Conservation (phyloP, 257 asterid genomes). For the Paraleonurus japonicus region DNA sequence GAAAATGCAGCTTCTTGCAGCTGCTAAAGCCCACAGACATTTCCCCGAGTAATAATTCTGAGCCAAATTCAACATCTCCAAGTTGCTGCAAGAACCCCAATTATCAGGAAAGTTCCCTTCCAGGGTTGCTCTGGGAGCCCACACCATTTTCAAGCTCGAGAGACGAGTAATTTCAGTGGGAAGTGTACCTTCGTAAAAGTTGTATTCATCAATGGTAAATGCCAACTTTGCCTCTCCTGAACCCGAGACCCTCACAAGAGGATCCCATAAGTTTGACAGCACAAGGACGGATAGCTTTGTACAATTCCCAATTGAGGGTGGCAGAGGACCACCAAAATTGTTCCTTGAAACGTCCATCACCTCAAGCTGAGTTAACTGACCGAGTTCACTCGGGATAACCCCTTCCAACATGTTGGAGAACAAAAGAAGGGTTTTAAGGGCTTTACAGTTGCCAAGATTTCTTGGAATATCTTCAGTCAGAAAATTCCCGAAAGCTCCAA, state of each 20-base stretch:
- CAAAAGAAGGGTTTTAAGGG: conserved; percentile 56
- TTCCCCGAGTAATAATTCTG: conserved; percentile 62
- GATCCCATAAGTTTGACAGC: conserved; percentile 82
- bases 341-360: conserved; percentile 84
- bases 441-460: conserved; percentile 65
- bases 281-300: conserved; percentile 63
- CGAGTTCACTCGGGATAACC: conserved; percentile 65
- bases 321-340: conserved; percentile 71
- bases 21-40: conserved; percentile 44
- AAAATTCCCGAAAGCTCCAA: conserved; percentile 82
- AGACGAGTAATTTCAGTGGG: conserved; percentile 57
- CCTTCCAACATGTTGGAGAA: conserved; percentile 81
- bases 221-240: conserved; percentile 37
- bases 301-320: conserved; percentile 67
- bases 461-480: conserved; percentile 56
- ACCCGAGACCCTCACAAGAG: conserved; percentile 49
- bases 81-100: conserved; percentile 73
- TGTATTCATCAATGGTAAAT: conserved; percentile 56
- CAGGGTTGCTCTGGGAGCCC: conserved; percentile 85
- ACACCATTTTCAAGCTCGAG: conserved; percentile 73
- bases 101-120: conserved; percentile 58
- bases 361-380: conserved; percentile 66
- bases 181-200: conserved; percentile 68
- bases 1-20: conserved; percentile 77
- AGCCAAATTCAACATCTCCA: conserved; percentile 84